Base-by-base conservation (phyloP, 2,329 filamentous ascomycete genomes). In the Waltergamsia citrina region DNA sequence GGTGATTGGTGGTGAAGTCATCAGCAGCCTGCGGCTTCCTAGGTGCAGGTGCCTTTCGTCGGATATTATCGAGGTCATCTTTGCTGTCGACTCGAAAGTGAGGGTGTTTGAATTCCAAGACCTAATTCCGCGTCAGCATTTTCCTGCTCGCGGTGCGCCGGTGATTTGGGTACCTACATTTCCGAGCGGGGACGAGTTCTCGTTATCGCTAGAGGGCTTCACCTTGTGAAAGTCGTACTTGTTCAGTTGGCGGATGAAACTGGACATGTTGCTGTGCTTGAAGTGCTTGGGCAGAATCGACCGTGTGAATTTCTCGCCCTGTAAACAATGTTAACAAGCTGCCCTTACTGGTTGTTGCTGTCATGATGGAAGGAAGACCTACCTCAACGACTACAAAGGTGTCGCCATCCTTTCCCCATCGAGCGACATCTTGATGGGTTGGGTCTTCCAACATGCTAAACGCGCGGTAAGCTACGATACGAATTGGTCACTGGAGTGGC, bases 141-240 rank as follows among this genome's bases (percentile, higher is more conserved):
- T 15, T 8, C 27, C 22, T 24, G 8, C 7, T 30, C 7, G 29
- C 18, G 7, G 16, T 17, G 15, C 7, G 5, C 11, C 7, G 15
- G 14, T 6, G 16, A 16, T 10, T 14, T 12, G 28, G 28, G 8
- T 29, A 15, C 53, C 43, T 48, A 60, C 57, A 38, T 61, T 61
- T 35, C 57, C 57, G 23, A 51, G 56, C 8, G 57, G 48, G 11
- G 48, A 45, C 5, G 51, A 50, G 10, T 43, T 41, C 23, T 56
- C 50, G 35, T 43, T 41, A 22, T 57, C 53, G 38, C 49, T 49
- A 29, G 53, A 56, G 12, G 59, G 58, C 41, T 92, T 77, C 43
- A 96, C 88, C 68, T 98, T 98, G 68, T 98, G 92, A 48, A 98
- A 98, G 54, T 94, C 88, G 58, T 94, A 95, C 56, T 95, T 95